Percentiles rank a stretch among this genome's conserved stretches.
Conservation (phyloP, 805 yeast genomes). For the Pichia exigua region DNA sequence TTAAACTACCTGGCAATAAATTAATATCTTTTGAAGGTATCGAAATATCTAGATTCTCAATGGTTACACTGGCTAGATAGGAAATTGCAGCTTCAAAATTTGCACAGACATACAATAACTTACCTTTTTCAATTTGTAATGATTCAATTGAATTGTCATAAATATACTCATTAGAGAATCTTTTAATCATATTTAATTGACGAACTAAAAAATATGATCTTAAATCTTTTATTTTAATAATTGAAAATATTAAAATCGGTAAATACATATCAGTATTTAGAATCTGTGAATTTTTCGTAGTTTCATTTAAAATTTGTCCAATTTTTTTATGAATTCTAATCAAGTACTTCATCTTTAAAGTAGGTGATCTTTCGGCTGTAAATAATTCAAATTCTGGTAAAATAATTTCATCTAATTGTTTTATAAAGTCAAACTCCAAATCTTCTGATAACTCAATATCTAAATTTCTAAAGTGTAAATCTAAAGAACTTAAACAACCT, state of each 20-base stretch:
- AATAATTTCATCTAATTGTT: conserved; percentile 17
- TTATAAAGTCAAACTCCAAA: conserved; percentile 20
- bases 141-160: conserved; percentile 17
- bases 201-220: conserved; percentile 23
- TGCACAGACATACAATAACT: conserved; percentile 28
- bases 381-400: conserved; percentile 27
- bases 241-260: conserved; percentile 28
- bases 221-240: conserved; percentile 25
- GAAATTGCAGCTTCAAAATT: conserved; percentile 31
- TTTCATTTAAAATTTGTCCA: conserved; percentile 18
- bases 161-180: conserved; percentile 25
- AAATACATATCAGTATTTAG: conserved; percentile 30
- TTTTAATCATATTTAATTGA: conserved; percentile 28
- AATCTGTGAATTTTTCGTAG: conserved; percentile 9
- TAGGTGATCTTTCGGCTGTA: conserved; percentile 29
- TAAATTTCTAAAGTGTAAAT: conserved; percentile 20
- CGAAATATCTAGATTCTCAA: conserved; percentile 25
- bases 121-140: conserved; percentile 25
- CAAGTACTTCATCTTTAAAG: conserved; percentile 26
- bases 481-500: conserved; percentile 18
- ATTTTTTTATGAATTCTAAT: conserved; percentile 25
- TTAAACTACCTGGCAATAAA: conserved; percentile 4
- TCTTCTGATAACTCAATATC: conserved; percentile 24
- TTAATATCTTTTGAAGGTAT: conserved; percentile 9
- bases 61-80: conserved; percentile 27